Percentiles rank a stretch among this genome's conserved stretches.
These are phyloP conservation scores for Pachyrhizus erosus DNA, from an alignment of 306 rosid species.

Conservation along the genomic window DNA sequence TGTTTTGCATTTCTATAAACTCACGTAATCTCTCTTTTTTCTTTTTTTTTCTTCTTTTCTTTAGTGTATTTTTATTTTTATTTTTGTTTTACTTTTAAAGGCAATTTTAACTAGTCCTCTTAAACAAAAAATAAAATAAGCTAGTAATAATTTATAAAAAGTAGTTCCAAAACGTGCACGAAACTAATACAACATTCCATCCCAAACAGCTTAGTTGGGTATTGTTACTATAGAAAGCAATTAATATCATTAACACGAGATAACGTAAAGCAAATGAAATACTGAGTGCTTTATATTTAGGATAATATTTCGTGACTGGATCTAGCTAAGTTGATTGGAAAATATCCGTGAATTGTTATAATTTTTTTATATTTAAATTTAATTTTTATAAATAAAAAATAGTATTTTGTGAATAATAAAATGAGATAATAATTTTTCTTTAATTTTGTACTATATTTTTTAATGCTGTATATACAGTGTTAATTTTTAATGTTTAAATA, in stretches of 20 bases:
- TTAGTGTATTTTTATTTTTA: neutral
- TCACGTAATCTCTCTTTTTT: neutral
- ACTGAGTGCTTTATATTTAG: neutral
- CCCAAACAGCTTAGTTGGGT: neutral
- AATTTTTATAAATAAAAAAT: too few species aligned
- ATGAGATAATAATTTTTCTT: neutral
- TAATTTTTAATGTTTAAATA: too few species aligned
- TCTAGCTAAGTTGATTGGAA: too few species aligned
- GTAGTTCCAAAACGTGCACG: neutral
- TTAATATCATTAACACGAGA: neutral
- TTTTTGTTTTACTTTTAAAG: neutral
- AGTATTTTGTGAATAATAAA: neutral
- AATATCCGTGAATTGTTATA: too few species aligned
- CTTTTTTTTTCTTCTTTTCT: neutral
- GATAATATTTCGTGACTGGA: neutral
- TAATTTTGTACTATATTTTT: neutral
- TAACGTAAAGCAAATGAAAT: conserved; percentile 20
- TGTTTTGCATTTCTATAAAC: neutral
- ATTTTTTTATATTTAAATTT: too few species aligned
- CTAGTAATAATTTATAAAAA: neutral
- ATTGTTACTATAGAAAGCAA: neutral
- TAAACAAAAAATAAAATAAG: too few species aligned
- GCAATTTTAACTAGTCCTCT: neutral
- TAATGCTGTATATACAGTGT: neutral
- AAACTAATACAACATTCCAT: neutral